phyloP scores from a whole-genome alignment of 2,329 filamentous ascomycete species.

The Fusarium chlamydosporum region DNA sequence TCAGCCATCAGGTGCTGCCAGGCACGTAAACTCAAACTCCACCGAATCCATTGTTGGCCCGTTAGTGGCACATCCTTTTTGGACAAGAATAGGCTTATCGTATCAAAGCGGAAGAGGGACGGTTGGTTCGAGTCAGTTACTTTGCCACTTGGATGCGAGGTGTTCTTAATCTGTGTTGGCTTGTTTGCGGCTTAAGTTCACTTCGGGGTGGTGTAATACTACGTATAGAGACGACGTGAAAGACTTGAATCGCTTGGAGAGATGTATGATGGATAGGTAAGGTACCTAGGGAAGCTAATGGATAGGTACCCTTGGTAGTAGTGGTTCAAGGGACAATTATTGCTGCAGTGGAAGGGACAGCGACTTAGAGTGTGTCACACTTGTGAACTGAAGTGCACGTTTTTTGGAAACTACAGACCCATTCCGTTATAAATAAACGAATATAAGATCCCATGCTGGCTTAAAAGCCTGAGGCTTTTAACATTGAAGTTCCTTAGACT shows the following conservation, averaged over 20 bases:
- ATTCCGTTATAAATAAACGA: not conserved
- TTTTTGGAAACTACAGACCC: not conserved
- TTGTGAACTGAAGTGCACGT: too few species aligned
- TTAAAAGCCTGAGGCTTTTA: too few species aligned
- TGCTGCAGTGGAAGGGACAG: not conserved
- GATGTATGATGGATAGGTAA: not conserved
- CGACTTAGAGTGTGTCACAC: not conserved
- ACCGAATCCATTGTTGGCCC: constrained; percentile 10
- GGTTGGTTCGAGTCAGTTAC: constrained; percentile 27
- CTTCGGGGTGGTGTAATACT: not conserved
- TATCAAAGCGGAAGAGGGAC: constrained; percentile 19
- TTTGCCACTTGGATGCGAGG: constrained; percentile 18
- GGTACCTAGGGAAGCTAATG: too few species aligned
- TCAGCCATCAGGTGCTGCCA: constrained; percentile 20
- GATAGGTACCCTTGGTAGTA: fast-evolving
- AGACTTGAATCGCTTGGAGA: not conserved
- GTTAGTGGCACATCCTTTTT: constrained; percentile 17
- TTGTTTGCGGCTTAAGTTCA: not conserved
- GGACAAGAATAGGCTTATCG: constrained; percentile 11
- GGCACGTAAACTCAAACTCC: constrained; percentile 33
- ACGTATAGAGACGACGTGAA: not conserved
- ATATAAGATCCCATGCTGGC: not conserved
- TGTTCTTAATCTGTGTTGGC: not conserved
- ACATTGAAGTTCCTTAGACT: too few species aligned
- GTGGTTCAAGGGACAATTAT: not conserved